Conservation (phyloP, 192 early-diverging fungal species). For the Rhizophagus sp. region DNA sequence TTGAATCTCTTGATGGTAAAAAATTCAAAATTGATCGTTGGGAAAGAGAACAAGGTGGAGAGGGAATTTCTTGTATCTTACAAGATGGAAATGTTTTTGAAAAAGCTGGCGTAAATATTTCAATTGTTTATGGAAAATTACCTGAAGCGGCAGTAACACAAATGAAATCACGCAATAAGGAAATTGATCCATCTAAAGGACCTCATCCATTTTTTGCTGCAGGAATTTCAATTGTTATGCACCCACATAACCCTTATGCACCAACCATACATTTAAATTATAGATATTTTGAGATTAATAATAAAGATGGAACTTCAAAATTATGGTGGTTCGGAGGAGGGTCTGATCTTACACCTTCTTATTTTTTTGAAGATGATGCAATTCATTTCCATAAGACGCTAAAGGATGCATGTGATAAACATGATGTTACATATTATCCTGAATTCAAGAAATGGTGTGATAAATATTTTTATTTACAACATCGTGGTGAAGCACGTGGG, state of each 20-base stretch:
- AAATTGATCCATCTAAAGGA: conserved; percentile 55
- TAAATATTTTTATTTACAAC: conserved; percentile 86
- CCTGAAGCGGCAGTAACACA: conserved; percentile 75
- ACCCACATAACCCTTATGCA: conserved; percentile 94
- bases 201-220: conserved; percentile 83
- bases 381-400: conserved; percentile 91
- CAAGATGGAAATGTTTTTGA: conserved; percentile 93
- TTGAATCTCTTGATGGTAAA: conserved; percentile 64
- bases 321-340: conserved; percentile 98
- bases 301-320: conserved; percentile 61
- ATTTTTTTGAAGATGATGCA: conserved; percentile 90
- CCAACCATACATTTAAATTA: conserved; percentile 98
- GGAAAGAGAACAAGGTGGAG: conserved; percentile 89
- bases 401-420: conserved; percentile 90
- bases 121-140: conserved; percentile 83
- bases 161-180: conserved; percentile 85
- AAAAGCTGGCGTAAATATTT: conserved; percentile 97
- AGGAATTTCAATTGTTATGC: conserved; percentile 90
- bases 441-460: conserved; percentile 98
- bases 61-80: conserved; percentile 89
- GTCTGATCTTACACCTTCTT: conserved; percentile 90
- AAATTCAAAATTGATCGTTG: conserved; percentile 79
- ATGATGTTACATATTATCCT: conserved; percentile 81
- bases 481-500: conserved; percentile 88
- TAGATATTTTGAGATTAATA: conserved; percentile 92